Conservation (phyloP, 139 green algal genomes). For the Chlamydomonas applanata region DNA sequence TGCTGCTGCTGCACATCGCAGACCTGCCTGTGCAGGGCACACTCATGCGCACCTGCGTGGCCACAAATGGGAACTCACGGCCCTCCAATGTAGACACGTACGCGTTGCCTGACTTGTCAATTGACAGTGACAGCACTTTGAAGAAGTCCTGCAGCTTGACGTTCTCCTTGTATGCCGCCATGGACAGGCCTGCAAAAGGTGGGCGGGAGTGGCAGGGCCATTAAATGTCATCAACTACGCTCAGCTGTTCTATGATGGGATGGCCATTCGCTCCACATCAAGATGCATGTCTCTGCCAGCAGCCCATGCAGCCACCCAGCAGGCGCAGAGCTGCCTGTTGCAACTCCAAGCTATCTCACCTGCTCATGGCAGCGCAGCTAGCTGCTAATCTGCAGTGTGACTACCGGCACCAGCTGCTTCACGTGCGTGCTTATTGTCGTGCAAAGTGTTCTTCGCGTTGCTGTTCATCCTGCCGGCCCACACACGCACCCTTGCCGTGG, state of each 20-base stretch:
- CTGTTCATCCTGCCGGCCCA: too few relatives aligned
- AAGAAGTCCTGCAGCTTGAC: conserved; percentile 59
- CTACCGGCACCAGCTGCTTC: not conserved
- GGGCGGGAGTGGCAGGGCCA: not conserved
- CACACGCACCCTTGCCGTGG: conserved; percentile 64
- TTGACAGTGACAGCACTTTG: conserved; percentile 55
- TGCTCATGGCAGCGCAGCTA: not conserved
- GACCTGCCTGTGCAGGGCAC: too few relatives aligned
- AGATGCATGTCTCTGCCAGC: too few relatives aligned
- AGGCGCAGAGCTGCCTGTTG: not conserved
- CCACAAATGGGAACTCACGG: conserved; percentile 36
- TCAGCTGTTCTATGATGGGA: too few relatives aligned
- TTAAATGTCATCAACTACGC: too few relatives aligned
- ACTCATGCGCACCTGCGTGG: conserved; percentile 24
- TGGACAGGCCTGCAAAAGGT: conserved; percentile 56
- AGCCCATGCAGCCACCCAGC: not conserved
- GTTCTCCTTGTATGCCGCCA: conserved; percentile 58
- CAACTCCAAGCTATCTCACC: not conserved
- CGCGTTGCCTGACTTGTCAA: conserved; percentile 54
- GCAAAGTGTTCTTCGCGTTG: not conserved
- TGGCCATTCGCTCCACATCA: too few relatives aligned
- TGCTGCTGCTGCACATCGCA: too few relatives aligned
- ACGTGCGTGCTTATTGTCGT: not conserved
- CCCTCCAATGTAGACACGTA: conserved; percentile 81
- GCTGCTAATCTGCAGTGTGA: not conserved